Percentiles rank a stretch among this genome's conserved stretches.
Evolutionary conservation across 805 yeast species (phyloP).

Genomic region (Starmerella apicola): DNA sequence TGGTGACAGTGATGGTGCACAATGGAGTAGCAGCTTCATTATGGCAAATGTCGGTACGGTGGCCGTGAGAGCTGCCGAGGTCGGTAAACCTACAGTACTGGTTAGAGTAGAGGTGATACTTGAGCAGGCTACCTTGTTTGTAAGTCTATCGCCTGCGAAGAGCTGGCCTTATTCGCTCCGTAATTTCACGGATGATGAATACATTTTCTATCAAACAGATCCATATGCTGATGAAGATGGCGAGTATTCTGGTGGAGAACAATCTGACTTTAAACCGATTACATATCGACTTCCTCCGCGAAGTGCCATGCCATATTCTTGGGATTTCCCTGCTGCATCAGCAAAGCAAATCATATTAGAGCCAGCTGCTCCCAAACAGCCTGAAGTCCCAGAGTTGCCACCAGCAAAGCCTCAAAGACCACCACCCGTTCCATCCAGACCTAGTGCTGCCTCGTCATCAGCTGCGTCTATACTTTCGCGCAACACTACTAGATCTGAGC

Average conservation of each 20-base stretch:
- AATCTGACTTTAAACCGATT: slow-evolving; percentile 58
- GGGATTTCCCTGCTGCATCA: slow-evolving; percentile 91
- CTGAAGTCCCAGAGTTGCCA: neutral
- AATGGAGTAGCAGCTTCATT: slow-evolving; percentile 82
- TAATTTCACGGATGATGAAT: slow-evolving; percentile 80
- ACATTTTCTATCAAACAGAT: slow-evolving; percentile 74
- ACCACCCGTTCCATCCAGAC: neutral
- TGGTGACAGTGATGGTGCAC: slow-evolving; percentile 40
- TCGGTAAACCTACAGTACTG: slow-evolving; percentile 45
- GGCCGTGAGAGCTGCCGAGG: slow-evolving; percentile 55
- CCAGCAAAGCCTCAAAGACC: neutral
- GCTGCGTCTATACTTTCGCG: slow-evolving; percentile 2
- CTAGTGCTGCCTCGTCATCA: neutral
- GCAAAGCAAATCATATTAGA: slow-evolving; percentile 68
- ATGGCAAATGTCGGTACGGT: slow-evolving; percentile 76
- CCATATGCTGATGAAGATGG: slow-evolving; percentile 58
- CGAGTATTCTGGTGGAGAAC: slow-evolving; percentile 30
- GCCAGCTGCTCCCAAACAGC: slow-evolving; percentile 33
- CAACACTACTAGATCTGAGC: neutral
- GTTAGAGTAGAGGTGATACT: slow-evolving; percentile 59
- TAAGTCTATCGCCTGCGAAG: slow-evolving; percentile 59
- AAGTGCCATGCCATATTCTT: slow-evolving; percentile 95
- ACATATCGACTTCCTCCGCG: slow-evolving; percentile 72
- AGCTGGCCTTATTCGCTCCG: slow-evolving; percentile 91
- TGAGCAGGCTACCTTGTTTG: slow-evolving; percentile 73